Conservation (phyloP, 1,139 yeast species). For the Hemisphaericaspora xylofermentans region DNA sequence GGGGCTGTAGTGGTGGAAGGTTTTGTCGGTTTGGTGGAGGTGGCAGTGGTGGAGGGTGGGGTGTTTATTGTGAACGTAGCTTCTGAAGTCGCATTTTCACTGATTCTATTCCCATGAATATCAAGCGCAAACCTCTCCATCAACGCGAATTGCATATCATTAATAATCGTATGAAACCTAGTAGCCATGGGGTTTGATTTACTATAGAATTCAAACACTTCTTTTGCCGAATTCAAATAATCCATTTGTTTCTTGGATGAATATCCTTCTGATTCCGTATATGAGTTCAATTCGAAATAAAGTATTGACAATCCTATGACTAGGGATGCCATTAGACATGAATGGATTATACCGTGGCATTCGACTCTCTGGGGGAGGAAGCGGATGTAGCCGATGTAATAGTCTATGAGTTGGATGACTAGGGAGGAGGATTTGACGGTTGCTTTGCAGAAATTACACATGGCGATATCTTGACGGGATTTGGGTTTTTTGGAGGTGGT, state of each 20-base stretch:
- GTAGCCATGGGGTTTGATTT: constrained; percentile 11
- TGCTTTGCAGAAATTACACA: constrained; percentile 17
- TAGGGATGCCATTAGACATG: constrained; percentile 16
- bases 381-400: constrained; percentile 13
- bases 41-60: background rate
- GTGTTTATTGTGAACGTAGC: background rate
- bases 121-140: constrained; percentile 12
- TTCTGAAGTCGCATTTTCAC: background rate
- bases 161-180: constrained; percentile 13
- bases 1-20: background rate
- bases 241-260: constrained; percentile 11
- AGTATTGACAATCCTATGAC: constrained; percentile 14
- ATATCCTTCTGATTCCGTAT: constrained; percentile 12
- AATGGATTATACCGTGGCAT: constrained; percentile 14
- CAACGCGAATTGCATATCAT: constrained; percentile 13
- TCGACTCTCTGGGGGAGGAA: constrained; percentile 14
- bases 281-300: constrained; percentile 11
- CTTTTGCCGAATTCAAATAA: constrained; percentile 13
- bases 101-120: constrained; percentile 9
- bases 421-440: constrained; percentile 17
- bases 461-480: constrained; percentile 13
- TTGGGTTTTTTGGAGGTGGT: constrained; percentile 8
- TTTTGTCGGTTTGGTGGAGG: background rate
- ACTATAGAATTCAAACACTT: constrained; percentile 13
- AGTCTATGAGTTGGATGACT: constrained; percentile 17